Evolutionary conservation across 2,329 filamentous ascomycete genomes (phyloP).

Genomic region (Ceratocystis alfenasii): DNA sequence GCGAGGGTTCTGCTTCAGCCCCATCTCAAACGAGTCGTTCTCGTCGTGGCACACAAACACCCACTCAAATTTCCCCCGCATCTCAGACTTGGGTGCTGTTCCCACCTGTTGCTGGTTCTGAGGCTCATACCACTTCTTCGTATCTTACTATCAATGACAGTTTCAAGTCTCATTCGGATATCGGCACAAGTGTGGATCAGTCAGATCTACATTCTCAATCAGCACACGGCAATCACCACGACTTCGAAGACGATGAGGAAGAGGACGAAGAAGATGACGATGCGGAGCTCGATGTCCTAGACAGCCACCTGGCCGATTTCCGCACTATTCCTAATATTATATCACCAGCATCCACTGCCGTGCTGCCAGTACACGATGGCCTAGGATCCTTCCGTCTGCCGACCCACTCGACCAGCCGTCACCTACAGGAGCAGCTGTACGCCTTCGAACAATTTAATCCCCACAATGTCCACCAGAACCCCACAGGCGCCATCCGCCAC

Average conservation of each 20-base stretch:
- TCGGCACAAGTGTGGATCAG: conserved; percentile 22
- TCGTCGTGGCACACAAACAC: conserved; percentile 10
- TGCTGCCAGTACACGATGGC: conserved; percentile 87
- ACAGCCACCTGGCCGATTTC: conserved; percentile 84
- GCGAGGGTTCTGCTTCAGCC: conserved; percentile 16
- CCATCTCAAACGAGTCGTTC: conserved; percentile 18
- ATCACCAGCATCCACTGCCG: conserved; percentile 43
- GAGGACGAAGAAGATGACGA: conserved; percentile 42
- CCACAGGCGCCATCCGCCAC: conserved; percentile 42
- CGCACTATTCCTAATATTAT: conserved; percentile 42
- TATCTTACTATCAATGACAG: conserved; percentile 21
- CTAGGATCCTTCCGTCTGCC: conserved; percentile 70
- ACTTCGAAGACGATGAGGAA: conserved; percentile 18
- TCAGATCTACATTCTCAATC: conserved; percentile 19
- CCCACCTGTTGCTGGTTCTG: conserved; percentile 56
- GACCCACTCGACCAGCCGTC: conserved; percentile 39
- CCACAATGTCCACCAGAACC: conserved; percentile 39
- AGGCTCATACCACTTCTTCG: conserved; percentile 18
- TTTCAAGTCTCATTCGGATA: conserved; percentile 17
- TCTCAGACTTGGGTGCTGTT: conserved; percentile 81
- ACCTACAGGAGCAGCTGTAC: conserved; percentile 74
- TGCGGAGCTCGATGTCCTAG: conserved; percentile 79
- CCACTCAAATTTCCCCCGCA: conserved; percentile 24
- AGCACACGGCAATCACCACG: not conserved
- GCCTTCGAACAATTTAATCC: conserved; percentile 81